Base-by-base conservation (phyloP, 1,139 yeast species). In the Meyerozyma smithsonii region DNA sequence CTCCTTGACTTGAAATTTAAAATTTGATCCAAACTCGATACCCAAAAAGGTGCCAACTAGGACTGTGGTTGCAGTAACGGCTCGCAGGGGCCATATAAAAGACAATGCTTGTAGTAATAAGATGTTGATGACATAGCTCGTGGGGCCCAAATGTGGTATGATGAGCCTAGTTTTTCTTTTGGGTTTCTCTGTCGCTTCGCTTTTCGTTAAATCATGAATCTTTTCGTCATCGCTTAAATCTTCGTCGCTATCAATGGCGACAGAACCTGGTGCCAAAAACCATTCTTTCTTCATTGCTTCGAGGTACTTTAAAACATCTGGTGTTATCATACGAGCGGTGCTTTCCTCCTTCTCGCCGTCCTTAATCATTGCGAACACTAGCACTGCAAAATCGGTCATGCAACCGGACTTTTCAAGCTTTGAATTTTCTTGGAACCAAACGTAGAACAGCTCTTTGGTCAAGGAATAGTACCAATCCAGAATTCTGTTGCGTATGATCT, bases 291-390 rank as follows among this genome's bases (percentile, higher is more conserved):
- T 56, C 43, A 62, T 56, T 4, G 40, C 42, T 17, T 56, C 56
- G 36, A 62, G 45, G 30, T 35, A 46, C 7, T 47, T 41, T 35
- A 61, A 41, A 1, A 61, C 56, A 12, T 60, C 62, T 2, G 44
- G 36, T 3, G 49, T 46, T 11, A 44, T 36, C 5, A 46, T 37
- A 21, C 55, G 40, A n/a, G 41, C 42, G 5, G 39, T 19, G 4
- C 39, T 25, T 4, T 33, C 35, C 6, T 41, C 37, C 5, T 41
- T 48, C 2, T 43, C 48, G 4, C 46, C 50, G 2, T 68, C 69
- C 34, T 61, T 64, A 26, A 67, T 52, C 70, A 66, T 65, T 43
- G 51, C 40, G 42, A 51, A 67, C 3, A 62, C 53, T 32, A 66
- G 49, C 6, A 37, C 41, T 32, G 50, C 56, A 42, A 58, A 62